These are phyloP conservation scores for Ulmus americana DNA, from an alignment of 331 rosid genomes.

Conservation along the genomic window DNA sequence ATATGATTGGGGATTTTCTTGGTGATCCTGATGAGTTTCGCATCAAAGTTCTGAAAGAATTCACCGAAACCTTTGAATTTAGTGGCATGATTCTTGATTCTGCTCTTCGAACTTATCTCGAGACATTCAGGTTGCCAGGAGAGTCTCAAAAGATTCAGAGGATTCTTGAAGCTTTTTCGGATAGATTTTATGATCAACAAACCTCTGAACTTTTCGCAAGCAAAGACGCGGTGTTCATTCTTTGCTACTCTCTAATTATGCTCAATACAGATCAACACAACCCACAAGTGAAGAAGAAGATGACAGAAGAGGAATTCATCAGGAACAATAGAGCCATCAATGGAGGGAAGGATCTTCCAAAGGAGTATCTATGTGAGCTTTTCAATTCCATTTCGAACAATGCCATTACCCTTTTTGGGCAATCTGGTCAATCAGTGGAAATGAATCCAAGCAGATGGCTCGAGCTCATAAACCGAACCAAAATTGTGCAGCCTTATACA, in stretches of 20 bases:
- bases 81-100: conserved; percentile 73
- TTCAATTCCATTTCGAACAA: conserved; percentile 55
- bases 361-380: conserved; percentile 76
- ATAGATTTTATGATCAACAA: conserved; percentile 59
- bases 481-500: conserved; percentile 30
- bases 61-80: conserved; percentile 59
- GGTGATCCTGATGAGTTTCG: conserved; percentile 84
- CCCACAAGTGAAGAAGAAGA: conserved; percentile 91
- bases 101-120: conserved; percentile 70
- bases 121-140: conserved; percentile 71
- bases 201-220: conserved; percentile 60
- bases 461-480: conserved; percentile 70
- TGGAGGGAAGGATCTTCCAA: conserved; percentile 85
- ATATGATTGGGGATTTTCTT: conserved; percentile 66
- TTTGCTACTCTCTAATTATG: conserved; percentile 87
- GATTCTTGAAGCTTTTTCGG: conserved; percentile 65
- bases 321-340: conserved; percentile 81
- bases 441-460: conserved; percentile 84
- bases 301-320: conserved; percentile 91
- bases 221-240: conserved; percentile 75
- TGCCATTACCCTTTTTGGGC: conserved; percentile 52
- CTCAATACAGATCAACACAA: conserved; percentile 93
- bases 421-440: conserved; percentile 36
- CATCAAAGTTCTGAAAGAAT: conserved; percentile 62
- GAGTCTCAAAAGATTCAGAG: conserved; percentile 93